Evolutionary conservation across 805 yeast species (phyloP).

Genomic region (Clavispora vitiphila): DNA sequence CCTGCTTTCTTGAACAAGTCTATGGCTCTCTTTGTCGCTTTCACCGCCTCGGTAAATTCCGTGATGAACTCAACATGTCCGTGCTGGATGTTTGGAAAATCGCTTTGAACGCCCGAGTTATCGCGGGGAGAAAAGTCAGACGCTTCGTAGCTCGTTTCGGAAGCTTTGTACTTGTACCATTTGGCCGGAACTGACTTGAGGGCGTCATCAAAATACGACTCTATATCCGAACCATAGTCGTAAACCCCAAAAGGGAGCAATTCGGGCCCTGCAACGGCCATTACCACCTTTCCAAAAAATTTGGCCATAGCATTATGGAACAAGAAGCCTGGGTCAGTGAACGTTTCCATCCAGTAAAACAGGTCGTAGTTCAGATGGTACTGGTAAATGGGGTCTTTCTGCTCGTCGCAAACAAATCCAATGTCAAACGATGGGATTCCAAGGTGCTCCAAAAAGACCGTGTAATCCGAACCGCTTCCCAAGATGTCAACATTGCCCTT

Average conservation of each 20-base stretch:
- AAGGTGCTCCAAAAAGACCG: slow-evolving; percentile 8
- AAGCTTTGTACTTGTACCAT: slow-evolving; percentile 5
- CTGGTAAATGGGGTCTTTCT: slow-evolving; percentile 57
- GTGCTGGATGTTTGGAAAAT: neutral
- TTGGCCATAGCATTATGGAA: slow-evolving; percentile 55
- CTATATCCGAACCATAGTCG: slow-evolving; percentile 37
- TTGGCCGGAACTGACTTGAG: slow-evolving; percentile 3
- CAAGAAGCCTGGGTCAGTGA: slow-evolving; percentile 59
- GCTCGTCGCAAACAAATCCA: slow-evolving; percentile 43
- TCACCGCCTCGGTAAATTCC: slow-evolving; percentile 5
- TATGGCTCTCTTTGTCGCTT: slow-evolving; percentile 3
- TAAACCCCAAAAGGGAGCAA: slow-evolving; percentile 37
- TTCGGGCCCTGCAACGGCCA: slow-evolving; percentile 46
- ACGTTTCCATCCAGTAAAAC: slow-evolving; percentile 60
- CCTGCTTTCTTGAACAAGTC: slow-evolving; percentile 7
- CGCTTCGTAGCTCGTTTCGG: too few relatives aligned
- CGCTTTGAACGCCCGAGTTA: too few relatives aligned
- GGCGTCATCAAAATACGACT: slow-evolving; percentile 29
- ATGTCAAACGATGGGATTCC: slow-evolving; percentile 30
- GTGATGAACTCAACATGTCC: neutral
- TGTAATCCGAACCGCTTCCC: slow-evolving; percentile 8
- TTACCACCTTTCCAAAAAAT: slow-evolving; percentile 44
- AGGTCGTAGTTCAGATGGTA: slow-evolving; percentile 76
- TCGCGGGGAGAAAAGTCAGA: too few relatives aligned
- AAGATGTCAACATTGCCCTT: slow-evolving; percentile 3